Evolutionary conservation across 1,284 basidiomycete species (phyloP).

Genomic region (Trametes sp.): DNA sequence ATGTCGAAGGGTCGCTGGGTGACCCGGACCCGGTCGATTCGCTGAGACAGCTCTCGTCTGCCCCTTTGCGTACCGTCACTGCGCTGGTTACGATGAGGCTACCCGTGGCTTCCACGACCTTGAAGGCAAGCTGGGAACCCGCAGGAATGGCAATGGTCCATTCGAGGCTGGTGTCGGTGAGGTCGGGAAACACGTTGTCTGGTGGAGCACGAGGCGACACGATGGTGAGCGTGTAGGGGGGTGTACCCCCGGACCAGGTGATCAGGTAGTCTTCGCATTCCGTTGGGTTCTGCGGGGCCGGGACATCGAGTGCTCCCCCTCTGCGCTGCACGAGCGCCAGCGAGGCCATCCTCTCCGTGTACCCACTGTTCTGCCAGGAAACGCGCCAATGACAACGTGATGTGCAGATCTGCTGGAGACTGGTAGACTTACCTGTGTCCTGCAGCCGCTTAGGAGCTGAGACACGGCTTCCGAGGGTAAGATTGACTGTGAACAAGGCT

Average conservation of each 20-base stretch:
- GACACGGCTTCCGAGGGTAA: not conserved
- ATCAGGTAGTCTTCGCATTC: conserved; percentile 4
- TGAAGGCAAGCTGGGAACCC: not conserved
- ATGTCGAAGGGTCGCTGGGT: not conserved
- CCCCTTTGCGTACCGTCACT: not conserved
- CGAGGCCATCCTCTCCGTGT: not conserved
- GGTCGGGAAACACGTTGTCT: not conserved
- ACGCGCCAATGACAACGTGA: not conserved
- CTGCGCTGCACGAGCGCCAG: not conserved
- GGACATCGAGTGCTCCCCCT: not conserved
- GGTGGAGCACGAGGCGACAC: not conserved
- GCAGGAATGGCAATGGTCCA: conserved; percentile 2
- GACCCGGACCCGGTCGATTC: not conserved
- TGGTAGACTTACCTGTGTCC: not conserved
- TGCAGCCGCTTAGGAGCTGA: not conserved
- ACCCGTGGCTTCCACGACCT: conserved; percentile 4
- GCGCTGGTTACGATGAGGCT: not conserved
- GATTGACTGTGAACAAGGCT: not conserved
- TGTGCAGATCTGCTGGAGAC: not conserved
- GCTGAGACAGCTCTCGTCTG: not conserved
- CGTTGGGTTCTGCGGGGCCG: not conserved
- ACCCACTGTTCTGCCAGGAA: not conserved
- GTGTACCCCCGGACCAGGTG: conserved; percentile 1
- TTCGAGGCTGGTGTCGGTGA: not conserved
- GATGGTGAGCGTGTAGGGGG: conserved; percentile 8